Conservation (phyloP, 1,284 basidiomycete species). For the Thelephora terrestris region DNA sequence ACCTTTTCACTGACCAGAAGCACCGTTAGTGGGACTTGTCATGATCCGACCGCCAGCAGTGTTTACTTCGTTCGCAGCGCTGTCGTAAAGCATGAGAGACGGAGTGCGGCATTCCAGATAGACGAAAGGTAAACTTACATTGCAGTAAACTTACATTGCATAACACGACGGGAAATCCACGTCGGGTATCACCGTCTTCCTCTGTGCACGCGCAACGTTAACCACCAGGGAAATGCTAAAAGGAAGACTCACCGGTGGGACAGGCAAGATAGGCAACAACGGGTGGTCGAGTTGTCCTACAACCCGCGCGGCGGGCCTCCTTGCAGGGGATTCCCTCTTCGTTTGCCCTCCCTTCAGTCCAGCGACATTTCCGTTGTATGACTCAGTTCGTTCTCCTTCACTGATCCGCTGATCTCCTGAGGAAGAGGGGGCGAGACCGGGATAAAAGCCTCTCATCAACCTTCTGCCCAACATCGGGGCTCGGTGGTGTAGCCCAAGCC, state of each 20-base stretch:
- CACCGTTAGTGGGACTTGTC: constrained; percentile 85
- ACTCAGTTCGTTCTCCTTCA: not conserved
- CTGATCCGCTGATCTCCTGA: not conserved
- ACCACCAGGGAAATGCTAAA: constrained; percentile 3
- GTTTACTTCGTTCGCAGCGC: constrained; percentile 83
- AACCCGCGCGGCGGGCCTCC: constrained; percentile 37
- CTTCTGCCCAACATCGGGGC: constrained; percentile 82
- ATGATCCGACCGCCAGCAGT: constrained; percentile 90
- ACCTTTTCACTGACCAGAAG: constrained; percentile 38
- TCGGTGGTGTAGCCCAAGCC: constrained; percentile 68
- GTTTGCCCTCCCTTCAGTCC: not conserved
- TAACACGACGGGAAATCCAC: constrained; percentile 93
- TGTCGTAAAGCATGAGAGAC: not conserved
- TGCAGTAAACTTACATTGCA: too few relatives aligned
- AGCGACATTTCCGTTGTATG: not conserved
- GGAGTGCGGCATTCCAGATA: not conserved
- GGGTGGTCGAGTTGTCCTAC: constrained; percentile 78
- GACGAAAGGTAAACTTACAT: not conserved
- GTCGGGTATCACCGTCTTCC: constrained; percentile 81
- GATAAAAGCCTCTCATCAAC: constrained; percentile 84
- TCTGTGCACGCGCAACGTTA: constrained; percentile 28
- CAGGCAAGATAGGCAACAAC: constrained; percentile 68
- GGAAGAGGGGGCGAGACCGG: constrained; percentile 38
- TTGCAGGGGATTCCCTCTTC: not conserved
- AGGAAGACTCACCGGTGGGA: constrained; percentile 55